These are phyloP conservation scores for Metarhizium humberi DNA, from an alignment of 2,329 filamentous ascomycete species.

Conservation along the genomic window DNA sequence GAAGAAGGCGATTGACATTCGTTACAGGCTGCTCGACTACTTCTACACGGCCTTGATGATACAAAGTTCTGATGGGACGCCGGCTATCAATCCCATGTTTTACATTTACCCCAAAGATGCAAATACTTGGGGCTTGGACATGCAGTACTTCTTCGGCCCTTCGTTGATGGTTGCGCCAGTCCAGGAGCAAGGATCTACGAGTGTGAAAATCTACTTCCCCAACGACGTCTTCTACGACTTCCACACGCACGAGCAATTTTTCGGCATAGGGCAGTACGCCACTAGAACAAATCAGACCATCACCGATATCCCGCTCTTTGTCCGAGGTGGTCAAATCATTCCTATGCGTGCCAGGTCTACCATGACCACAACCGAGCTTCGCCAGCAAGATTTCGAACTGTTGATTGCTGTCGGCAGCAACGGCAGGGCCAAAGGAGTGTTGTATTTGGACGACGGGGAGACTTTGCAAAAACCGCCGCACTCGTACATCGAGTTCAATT, in stretches of 20 bases:
- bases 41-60: conserved; percentile 61
- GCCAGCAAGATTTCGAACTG: conserved; percentile 57
- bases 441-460: conserved; percentile 71
- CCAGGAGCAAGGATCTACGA: conserved; percentile 28
- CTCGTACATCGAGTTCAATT: conserved; percentile 37
- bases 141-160: conserved; percentile 38
- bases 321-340: conserved; percentile 54
- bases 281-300: conserved; percentile 22
- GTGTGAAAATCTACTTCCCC: conserved; percentile 35
- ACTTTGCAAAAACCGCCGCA: conserved; percentile 28
- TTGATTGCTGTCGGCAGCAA: conserved; percentile 54
- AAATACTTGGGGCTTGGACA: conserved; percentile 30
- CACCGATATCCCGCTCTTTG: conserved; percentile 50
- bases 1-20: conserved; percentile 54
- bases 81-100: conserved; percentile 59
- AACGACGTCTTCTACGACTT: conserved; percentile 37
- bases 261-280: conserved; percentile 25
- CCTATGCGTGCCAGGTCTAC: conserved; percentile 43
- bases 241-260: conserved; percentile 33
- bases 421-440: conserved; percentile 51
- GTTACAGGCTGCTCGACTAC: conserved; percentile 66
- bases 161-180: conserved; percentile 35
- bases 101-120: conserved; percentile 52
- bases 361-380: conserved; percentile 53
- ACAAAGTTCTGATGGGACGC: conserved; percentile 48